phyloP scores from a whole-genome alignment of 768 basidiomycete species.

The Lactarius pseudohatsudake region DNA sequence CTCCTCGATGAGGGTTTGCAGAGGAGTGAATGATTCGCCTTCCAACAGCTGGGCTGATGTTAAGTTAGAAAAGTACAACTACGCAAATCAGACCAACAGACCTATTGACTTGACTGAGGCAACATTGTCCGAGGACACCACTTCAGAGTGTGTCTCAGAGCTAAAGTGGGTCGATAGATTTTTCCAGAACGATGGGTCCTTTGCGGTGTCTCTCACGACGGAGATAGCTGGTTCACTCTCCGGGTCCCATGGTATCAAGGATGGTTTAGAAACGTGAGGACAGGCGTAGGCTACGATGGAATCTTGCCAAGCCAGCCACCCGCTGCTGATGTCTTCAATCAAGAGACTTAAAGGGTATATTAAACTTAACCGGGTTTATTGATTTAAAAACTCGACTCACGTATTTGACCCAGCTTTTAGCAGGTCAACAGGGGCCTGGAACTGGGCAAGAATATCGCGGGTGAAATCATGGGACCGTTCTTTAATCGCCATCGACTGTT shows the following conservation, averaged over 20 bases:
- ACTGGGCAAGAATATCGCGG: conserved; percentile 53
- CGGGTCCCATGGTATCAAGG: conserved; percentile 61
- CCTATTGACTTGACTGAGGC: conserved; percentile 76
- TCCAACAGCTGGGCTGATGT: conserved; percentile 73
- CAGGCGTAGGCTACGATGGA: conserved; percentile 46
- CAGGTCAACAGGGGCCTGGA: conserved; percentile 49
- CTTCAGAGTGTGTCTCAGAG: conserved; percentile 72
- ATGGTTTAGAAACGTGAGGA: conserved; percentile 49
- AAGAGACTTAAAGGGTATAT: conserved; percentile 42
- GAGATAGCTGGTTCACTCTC: conserved; percentile 50
- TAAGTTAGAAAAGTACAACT: conserved; percentile 14
- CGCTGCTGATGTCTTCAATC: conserved; percentile 57
- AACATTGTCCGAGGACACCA: conserved; percentile 65
- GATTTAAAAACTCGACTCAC: conserved; percentile 40
- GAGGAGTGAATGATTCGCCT: conserved; percentile 61
- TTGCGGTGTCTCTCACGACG: conserved; percentile 49
- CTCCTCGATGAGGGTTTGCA: conserved; percentile 61
- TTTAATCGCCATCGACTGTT: conserved; percentile 46
- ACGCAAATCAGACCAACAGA: conserved; percentile 35
- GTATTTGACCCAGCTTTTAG: conserved; percentile 38
- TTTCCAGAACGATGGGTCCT: conserved; percentile 61
- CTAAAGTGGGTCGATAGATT: conserved; percentile 66
- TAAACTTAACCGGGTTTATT: conserved; percentile 12
- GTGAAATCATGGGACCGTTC: conserved; percentile 55
- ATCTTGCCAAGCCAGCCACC: conserved; percentile 67